Evolutionary conservation across 2,329 filamentous ascomycete species (phyloP).

Genomic region (Esteya vermicola): DNA sequence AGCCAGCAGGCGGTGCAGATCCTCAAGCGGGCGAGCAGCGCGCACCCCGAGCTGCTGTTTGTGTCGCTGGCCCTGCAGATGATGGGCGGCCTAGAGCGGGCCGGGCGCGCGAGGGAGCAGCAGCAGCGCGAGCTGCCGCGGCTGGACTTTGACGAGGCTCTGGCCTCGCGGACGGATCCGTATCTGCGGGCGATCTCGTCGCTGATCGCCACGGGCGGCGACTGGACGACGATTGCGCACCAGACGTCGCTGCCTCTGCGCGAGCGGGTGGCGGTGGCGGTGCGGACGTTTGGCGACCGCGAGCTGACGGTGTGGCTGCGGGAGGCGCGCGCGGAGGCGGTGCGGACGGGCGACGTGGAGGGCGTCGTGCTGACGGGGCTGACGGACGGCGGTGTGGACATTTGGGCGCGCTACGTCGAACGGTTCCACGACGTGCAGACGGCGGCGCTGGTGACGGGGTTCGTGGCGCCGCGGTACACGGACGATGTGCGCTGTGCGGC

Average conservation of each 20-base stretch:
- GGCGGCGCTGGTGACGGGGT: constrained; percentile 58
- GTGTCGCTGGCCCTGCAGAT: constrained; percentile 53
- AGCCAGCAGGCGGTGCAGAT: constrained; percentile 54
- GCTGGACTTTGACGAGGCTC: constrained; percentile 42
- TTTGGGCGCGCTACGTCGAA: constrained; percentile 61
- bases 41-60: constrained; percentile 51
- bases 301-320: constrained; percentile 54
- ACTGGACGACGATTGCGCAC: constrained; percentile 62
- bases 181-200: constrained; percentile 70
- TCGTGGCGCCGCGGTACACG: constrained; percentile 62
- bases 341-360: constrained; percentile 57
- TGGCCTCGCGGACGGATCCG: constrained; percentile 54
- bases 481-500: constrained; percentile 61
- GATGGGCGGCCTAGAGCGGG: constrained; percentile 37
- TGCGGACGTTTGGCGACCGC: constrained; percentile 49
- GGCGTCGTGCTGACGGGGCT: constrained; percentile 68
- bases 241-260: constrained; percentile 60
- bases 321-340: constrained; percentile 45
- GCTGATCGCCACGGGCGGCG: constrained; percentile 58
- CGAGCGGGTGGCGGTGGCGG: constrained; percentile 60
- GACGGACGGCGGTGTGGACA: constrained; percentile 55
- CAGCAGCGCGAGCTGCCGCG: constrained; percentile 16
- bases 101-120: too few species aligned
- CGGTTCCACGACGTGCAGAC: constrained; percentile 70
- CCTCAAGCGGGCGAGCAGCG: constrained; percentile 51